Base-by-base conservation (phyloP, 371 early-diverging fungal species). In the Rhizopus arrhizus region DNA sequence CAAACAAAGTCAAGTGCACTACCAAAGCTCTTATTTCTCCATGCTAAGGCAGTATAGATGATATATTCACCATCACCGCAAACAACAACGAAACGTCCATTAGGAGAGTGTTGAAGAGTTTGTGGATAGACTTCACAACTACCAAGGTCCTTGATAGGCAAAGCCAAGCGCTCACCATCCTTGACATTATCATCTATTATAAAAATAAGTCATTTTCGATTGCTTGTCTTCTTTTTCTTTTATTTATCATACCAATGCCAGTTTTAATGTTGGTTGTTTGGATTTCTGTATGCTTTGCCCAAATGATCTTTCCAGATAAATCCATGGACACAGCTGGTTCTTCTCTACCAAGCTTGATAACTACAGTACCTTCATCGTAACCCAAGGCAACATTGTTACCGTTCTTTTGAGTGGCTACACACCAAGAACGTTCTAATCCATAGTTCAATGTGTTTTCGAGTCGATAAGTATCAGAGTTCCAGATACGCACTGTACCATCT, bases 61-160 rank as follows among this genome's bases (percentile, higher is more conserved):
- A 98, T 98, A 73, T 95, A 99, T 80, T 99, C 98, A 42, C 97
- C 97, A 68, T 99, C 98, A 46, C 99, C 99, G 65, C 97, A 96
- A 9, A 97, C 98, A 11, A 95, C 98, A 13, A 95, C 97, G 77
- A 99, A 99, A 41, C 96, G 91, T 40, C 98, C 98, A 70, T 98
- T 99, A 16, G 99, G 99, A 49, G 92, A 91, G 77, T 99, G 98
- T 76, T 94, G 88, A n/a, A 99, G 76, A 5, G 90, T 90, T 70
- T 96, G 93, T 38, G 99, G 98, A 69, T 95, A 97, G 4, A 99
- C 87, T 76, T 99, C 99, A 69, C 98, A 97, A 71, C 85, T 95
- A 56, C 99, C 99, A 15, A 99, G 85, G 53, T 97, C 99, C 75
- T 98, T 99, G 52, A 88, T 84, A 2, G 93, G 84, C 47, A 95